Evolutionary conservation across 2,329 filamentous ascomycete genomes (phyloP).

Genomic region (Colletotrichum gigasporum): DNA sequence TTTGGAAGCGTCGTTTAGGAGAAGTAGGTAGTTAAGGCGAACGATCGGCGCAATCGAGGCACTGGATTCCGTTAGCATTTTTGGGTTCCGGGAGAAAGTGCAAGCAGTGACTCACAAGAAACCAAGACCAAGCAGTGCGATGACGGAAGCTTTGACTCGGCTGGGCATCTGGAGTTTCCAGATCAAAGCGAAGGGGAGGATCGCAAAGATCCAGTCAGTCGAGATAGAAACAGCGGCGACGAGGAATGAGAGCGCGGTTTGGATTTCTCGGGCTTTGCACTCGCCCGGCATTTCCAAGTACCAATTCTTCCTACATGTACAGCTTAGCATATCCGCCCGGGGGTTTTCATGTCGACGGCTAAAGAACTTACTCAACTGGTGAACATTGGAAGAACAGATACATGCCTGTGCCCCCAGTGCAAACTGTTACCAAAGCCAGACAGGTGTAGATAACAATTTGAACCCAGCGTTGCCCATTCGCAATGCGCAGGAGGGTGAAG

Average conservation of each 20-base stretch:
- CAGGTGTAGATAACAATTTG: constrained; percentile 24
- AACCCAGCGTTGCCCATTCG: constrained; percentile 23
- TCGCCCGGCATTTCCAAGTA: neutral
- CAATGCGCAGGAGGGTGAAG: constrained; percentile 24
- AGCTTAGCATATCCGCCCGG: neutral
- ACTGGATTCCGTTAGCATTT: neutral
- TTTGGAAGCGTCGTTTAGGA: constrained; percentile 22
- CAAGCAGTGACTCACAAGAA: constrained; percentile 8
- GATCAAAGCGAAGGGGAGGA: constrained; percentile 22
- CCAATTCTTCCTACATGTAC: constrained; percentile 17
- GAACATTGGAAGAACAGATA: constrained; percentile 27
- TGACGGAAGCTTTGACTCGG: constrained; percentile 18
- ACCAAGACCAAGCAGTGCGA: constrained; percentile 19
- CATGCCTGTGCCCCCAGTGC: constrained; percentile 29
- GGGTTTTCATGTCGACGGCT: rapidly evolving
- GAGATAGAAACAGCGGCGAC: constrained; percentile 25
- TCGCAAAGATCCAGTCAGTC: constrained; percentile 27
- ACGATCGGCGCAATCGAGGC: constrained; percentile 27
- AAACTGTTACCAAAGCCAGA: constrained; percentile 16
- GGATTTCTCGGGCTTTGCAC: constrained; percentile 16
- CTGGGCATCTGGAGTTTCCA: constrained; percentile 26
- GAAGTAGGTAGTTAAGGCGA: constrained; percentile 24
- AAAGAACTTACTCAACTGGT: constrained; percentile 16
- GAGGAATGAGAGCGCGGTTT: constrained; percentile 23
- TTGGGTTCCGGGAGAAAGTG: too few relatives aligned